phyloP scores from a whole-genome alignment of 768 basidiomycete species.

The Russula earlei region DNA sequence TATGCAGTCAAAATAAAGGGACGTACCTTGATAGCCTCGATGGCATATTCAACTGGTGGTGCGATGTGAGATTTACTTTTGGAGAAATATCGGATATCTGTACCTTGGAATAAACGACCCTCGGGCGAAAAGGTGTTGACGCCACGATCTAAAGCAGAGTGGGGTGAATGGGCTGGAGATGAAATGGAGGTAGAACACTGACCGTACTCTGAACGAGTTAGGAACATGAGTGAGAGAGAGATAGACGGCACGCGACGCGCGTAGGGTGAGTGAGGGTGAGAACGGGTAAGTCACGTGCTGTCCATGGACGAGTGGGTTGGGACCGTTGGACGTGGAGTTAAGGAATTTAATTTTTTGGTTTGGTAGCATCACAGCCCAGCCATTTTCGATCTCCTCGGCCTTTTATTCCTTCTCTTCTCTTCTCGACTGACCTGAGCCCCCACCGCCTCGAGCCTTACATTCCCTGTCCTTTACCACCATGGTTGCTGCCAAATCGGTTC shows the following conservation, averaged over 20 bases:
- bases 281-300: conserved; percentile 2
- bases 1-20: not conserved
- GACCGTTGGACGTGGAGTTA: too few species aligned
- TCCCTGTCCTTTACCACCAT: not conserved
- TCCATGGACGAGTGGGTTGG: not conserved
- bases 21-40: conserved; percentile 92
- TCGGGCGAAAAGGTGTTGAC: conserved; percentile 99
- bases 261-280: too few species aligned
- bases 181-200: not conserved
- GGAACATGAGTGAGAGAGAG: conserved; percentile 50
- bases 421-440: too few species aligned
- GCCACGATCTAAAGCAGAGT: conserved; percentile 63
- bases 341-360: too few species aligned
- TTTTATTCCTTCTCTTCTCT: not conserved
- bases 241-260: conserved; percentile 3
- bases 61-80: conserved; percentile 20
- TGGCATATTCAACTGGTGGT: conserved; percentile 89
- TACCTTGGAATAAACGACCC: conserved; percentile 97
- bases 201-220: conserved; percentile 96
- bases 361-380: too few species aligned
- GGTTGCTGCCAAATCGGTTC: conserved; percentile 10
- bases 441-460: not conserved
- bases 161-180: not conserved
- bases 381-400: too few species aligned
- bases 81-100: conserved; percentile 2